These are phyloP conservation scores for Candida succiphila DNA, from an alignment of 805 yeast genomes.

Conservation along the genomic window DNA sequence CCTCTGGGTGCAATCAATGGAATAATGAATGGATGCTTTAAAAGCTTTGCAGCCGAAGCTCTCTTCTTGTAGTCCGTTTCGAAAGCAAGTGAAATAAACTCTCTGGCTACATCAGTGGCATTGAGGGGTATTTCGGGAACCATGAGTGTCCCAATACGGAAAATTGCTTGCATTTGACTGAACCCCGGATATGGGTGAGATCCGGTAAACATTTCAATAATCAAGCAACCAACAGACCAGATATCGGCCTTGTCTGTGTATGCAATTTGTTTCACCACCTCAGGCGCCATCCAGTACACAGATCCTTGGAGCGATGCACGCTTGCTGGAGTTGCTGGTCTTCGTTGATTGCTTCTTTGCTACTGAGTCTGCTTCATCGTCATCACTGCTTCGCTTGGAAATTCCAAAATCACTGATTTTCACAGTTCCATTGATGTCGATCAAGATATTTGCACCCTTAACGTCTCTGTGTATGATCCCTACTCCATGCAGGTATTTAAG, in stretches of 20 bases:
- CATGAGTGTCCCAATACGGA: slow-evolving; percentile 80
- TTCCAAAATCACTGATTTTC: slow-evolving; percentile 58
- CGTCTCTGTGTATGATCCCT: slow-evolving; percentile 53
- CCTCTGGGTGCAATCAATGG: slow-evolving; percentile 33
- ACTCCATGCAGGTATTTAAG: slow-evolving; percentile 45
- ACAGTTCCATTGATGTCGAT: slow-evolving; percentile 53
- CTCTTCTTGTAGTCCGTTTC: slow-evolving; percentile 66
- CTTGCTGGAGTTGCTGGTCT: slow-evolving; percentile 31
- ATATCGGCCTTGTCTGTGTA: slow-evolving; percentile 91
- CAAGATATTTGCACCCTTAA: slow-evolving; percentile 55
- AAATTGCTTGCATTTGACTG: slow-evolving; percentile 94
- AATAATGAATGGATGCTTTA: slow-evolving; percentile 53
- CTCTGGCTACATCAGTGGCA: slow-evolving; percentile 58
- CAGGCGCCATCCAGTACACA: slow-evolving; percentile 99
- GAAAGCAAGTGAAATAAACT: slow-evolving; percentile 59
- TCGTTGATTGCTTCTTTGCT: slow-evolving; percentile 26
- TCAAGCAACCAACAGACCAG: slow-evolving; percentile 94
- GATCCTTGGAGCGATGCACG: slow-evolving; percentile 91
- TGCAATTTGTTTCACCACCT: slow-evolving; percentile 88
- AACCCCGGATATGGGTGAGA: slow-evolving; percentile 93
- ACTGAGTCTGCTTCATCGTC: slow-evolving; percentile 19
- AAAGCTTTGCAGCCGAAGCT: slow-evolving; percentile 62
- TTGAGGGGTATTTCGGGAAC: slow-evolving; percentile 73
- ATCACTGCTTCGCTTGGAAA: slow-evolving; percentile 36
- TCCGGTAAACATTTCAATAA: slow-evolving; percentile 94